Evolutionary conservation across 257 asterid genomes (phyloP).

Genomic region (Parsonsia alboflavescens): DNA sequence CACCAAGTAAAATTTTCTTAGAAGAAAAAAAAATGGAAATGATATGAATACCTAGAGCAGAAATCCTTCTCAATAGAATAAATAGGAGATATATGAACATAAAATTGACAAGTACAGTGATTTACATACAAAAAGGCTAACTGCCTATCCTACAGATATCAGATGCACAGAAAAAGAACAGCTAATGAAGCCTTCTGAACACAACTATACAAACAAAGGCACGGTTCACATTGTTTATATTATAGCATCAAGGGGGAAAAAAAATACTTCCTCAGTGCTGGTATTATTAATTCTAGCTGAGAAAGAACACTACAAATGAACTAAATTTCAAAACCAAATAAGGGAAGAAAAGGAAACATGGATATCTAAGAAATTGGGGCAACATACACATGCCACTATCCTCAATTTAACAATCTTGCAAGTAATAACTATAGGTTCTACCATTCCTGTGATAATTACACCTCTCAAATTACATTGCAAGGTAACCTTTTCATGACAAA

Average conservation of each 20-base stretch:
- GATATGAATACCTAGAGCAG: not conserved
- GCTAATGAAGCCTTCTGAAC: not conserved
- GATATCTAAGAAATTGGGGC: not conserved
- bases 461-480: not conserved
- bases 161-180: not conserved
- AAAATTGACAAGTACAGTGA: not conserved
- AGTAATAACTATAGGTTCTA: not conserved
- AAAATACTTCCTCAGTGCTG: not conserved
- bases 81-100: not conserved
- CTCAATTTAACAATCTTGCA: not conserved
- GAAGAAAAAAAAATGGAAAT: slow-evolving; percentile 19
- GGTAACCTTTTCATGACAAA: not conserved
- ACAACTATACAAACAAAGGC: not conserved
- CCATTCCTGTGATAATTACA: not conserved
- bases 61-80: slow-evolving; percentile 1
- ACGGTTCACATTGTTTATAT: not conserved
- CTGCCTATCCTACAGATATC: not conserved
- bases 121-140: not conserved
- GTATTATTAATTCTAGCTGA: not conserved
- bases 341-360: not conserved
- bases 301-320: not conserved
- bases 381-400: not conserved
- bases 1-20: slow-evolving; percentile 17
- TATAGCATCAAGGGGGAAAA: not conserved
- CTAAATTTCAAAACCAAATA: not conserved